Base-by-base conservation (phyloP, 176 grass and related monocot species). In the Urochloa ruziziensis region DNA sequence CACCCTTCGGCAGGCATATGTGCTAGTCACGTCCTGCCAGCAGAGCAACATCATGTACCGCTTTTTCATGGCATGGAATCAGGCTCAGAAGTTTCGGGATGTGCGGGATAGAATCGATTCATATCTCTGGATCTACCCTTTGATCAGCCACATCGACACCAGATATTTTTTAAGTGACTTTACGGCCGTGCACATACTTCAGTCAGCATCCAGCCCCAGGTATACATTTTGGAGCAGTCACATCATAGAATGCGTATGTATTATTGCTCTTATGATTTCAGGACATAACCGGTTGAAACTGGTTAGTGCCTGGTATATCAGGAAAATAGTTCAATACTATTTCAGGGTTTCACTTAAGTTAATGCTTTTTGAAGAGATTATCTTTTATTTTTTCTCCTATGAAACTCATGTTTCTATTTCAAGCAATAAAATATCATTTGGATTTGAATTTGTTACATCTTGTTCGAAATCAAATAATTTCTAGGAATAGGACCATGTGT, bases 131-230 rank as follows among this genome's bases (percentile, higher is more conserved):
- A 42, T 89, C 7, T 75, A 47, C 33, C 87, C 87, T 44, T 1
- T 89, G 23, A 66, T 89, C 46, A 84, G 81, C 3, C 87, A 84
- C 51, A 62, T 89, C 13, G 75, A 89, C 25, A 89, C 60, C 1
- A 80, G 30, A 57, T 9, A 27, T 17, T 42, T 57, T 17, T 37
- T 76, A 28, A 18, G 2, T 13, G 2, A 42, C 13, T 59, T 9
- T 73, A 33, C 27, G 33, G 16, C 14, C 6, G 8, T 33, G 6
- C 25, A 0, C 27, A 33, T 29, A 24, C 46, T 51, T 21, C 46
- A 19, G 28, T 0, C 2, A n/a, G n/a, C n/a, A 3, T 24, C 7
- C 10, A 43, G 3, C 44, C 43, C 43, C 43, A 52, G 70, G 70
- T 73, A 73, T 32, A 18, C 29, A 49, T 73, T 2, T 28, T 32